Conservation (phyloP, 306 rosid species). For the Lagenaria siceraria region DNA sequence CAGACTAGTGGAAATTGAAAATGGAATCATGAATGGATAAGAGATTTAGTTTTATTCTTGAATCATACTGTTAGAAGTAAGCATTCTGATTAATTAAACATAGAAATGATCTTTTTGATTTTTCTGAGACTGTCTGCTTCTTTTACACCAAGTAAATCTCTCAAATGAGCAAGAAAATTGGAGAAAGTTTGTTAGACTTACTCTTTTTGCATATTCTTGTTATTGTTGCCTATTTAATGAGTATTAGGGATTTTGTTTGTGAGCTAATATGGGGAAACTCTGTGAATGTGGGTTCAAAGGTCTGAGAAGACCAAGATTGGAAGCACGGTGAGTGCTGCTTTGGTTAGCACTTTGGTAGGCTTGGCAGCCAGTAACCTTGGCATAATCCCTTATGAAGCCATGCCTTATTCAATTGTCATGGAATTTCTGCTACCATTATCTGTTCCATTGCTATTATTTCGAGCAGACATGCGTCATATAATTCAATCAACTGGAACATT, state of each 20-base stretch:
- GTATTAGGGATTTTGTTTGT: background rate
- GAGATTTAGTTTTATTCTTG: background rate
- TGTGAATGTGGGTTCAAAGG: constrained; percentile 20
- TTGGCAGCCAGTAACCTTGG: constrained; percentile 61
- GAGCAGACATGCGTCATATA: constrained; percentile 44
- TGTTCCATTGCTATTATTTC: constrained; percentile 51
- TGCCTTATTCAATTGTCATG: constrained; percentile 42
- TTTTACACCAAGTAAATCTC: background rate
- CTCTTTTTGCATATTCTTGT: background rate
- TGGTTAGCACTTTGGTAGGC: constrained; percentile 68
- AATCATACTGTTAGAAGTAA: background rate
- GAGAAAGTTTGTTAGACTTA: background rate
- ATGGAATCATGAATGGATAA: background rate
- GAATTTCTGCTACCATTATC: constrained; percentile 51
- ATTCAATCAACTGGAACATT: constrained; percentile 38
- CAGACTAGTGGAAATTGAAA: background rate
- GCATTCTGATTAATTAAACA: background rate
- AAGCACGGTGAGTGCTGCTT: constrained; percentile 62
- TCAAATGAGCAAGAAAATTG: background rate
- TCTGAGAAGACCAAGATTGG: constrained; percentile 54
- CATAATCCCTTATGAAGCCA: constrained; percentile 51
- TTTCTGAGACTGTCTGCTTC: background rate
- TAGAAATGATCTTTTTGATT: background rate
- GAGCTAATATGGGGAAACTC: background rate
- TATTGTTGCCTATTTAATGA: background rate